Evolutionary conservation across 1,284 basidiomycete species (phyloP), one percentile per base, ranked within the genome.

Genomic region (Moesziomyces sp.): DNA sequence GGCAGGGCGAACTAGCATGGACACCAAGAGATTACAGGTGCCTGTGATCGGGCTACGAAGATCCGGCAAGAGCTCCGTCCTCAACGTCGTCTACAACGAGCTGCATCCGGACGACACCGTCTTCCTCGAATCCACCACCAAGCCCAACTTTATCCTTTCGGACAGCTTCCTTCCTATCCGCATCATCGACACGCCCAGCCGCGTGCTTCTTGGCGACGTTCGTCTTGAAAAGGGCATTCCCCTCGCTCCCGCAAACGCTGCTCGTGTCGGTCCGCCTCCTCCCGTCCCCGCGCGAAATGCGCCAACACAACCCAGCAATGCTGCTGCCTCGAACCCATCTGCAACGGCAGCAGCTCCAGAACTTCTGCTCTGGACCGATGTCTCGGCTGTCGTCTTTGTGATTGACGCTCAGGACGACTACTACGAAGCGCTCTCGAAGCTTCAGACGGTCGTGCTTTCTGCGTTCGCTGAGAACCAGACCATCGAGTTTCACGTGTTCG

Each of bases 111-210:
- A 93, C 82, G 91, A 97, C 79, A 92, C 93, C 0, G 93, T 97
- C 77, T 97, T 92, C 85, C 89, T 97, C 71, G 94, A 97, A 74
- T 89, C 56, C 18, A 75, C 71, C 13, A 68, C 59, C 10, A 73
- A 70, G 9, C 60, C 60, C 0, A 57, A 60, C 52, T 66, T 58
- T 38, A 57, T 70, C 21, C 47, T 69, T 7, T 63, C 74, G 7
- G 96, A 94, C 84, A 92, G 93, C 42, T 91, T 97, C 71, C 90
- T 97, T 60, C 92, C 93, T 1, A 89, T 98, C 24, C 92, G 97
- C 83, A 90, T 98, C 81, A 97, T 94, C 93, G 95, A 98, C 82
- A 93, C 93, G 69, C 96, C 96, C 0, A 92, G 93, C 13, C 79
- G 83, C 28, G 92, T 91, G 61, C 89, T 90, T 55, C 49, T 60